A percentile compares a stretch with the other conserved stretches of the same genome.
phyloP scores from a whole-genome alignment of 345 rosid species.

The Salix suchowensis region DNA sequence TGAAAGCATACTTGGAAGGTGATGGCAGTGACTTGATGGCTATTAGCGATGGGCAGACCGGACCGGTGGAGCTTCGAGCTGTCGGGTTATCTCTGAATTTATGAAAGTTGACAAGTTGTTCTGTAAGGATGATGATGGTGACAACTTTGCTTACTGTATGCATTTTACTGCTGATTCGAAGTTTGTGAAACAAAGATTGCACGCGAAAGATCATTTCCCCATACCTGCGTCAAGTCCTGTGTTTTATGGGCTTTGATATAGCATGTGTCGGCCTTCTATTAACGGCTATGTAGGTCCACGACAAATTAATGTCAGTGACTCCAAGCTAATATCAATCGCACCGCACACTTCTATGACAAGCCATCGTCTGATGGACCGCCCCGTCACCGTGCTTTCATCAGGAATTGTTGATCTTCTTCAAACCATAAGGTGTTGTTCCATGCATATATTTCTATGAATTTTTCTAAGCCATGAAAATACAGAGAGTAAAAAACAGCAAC shows the following conservation, averaged over 20 bases:
- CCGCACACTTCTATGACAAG: not conserved
- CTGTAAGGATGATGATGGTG: not conserved
- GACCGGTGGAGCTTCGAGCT: constrained; percentile 52
- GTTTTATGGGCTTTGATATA: not conserved
- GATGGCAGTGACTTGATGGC: constrained; percentile 44
- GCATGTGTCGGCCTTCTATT: not conserved
- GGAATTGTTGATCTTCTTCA: too few relatives aligned
- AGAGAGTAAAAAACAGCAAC: too few relatives aligned
- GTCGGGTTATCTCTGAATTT: constrained; percentile 32
- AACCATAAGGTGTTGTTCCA: too few relatives aligned
- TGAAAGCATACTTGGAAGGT: constrained; percentile 58
- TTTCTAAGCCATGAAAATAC: too few relatives aligned
- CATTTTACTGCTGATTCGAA: not conserved
- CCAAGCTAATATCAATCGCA: not conserved
- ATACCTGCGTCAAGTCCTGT: not conserved
- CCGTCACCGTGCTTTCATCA: too few relatives aligned
- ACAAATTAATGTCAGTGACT: not conserved
- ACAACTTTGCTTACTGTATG: not conserved
- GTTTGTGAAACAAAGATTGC: not conserved
- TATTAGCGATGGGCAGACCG: constrained; percentile 46
- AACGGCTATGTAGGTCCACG: not conserved
- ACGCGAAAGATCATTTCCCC: not conserved
- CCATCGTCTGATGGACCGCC: too few relatives aligned
- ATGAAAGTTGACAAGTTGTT: not conserved
- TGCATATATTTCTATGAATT: too few relatives aligned